phyloP scores from a whole-genome alignment of 148 eudicot genomes.

The Beta vulgaris region DNA sequence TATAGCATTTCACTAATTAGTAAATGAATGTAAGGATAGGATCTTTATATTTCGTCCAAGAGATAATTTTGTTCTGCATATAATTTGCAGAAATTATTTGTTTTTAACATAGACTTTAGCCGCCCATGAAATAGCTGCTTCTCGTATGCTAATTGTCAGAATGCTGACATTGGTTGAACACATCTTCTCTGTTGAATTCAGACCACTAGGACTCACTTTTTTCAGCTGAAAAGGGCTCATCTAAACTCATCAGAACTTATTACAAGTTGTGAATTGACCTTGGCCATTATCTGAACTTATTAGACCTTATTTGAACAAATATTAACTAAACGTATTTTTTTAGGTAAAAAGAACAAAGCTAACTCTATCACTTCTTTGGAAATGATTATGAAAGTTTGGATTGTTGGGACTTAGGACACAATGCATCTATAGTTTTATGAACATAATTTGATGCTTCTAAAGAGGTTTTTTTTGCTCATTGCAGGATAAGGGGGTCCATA shows the following conservation, averaged over 20 bases:
- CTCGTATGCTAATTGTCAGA: not conserved
- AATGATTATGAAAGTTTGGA: not conserved
- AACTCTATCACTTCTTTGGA: not conserved
- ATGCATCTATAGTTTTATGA: not conserved
- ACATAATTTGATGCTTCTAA: not conserved
- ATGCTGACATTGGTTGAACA: not conserved
- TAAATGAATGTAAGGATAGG: not conserved
- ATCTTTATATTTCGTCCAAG: not conserved
- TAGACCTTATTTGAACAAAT: no score
- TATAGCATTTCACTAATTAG: not conserved
- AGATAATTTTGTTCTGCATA: not conserved
- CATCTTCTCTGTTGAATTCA: not conserved
- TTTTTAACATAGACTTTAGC: not conserved
- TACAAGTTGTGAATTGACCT: no score
- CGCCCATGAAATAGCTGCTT: not conserved
- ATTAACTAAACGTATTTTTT: no score
- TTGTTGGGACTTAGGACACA: not conserved
- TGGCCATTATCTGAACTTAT: no score
- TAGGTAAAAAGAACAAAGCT: no score
- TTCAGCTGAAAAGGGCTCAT: no score
- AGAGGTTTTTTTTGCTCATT: not conserved
- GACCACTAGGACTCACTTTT: not conserved
- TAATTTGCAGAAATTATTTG: not conserved
- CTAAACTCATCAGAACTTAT: no score
- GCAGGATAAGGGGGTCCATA: not conserved